Evolutionary conservation across 2,329 filamentous ascomycete species (phyloP).

Genomic region (Arthrobotrys sphaeroides): DNA sequence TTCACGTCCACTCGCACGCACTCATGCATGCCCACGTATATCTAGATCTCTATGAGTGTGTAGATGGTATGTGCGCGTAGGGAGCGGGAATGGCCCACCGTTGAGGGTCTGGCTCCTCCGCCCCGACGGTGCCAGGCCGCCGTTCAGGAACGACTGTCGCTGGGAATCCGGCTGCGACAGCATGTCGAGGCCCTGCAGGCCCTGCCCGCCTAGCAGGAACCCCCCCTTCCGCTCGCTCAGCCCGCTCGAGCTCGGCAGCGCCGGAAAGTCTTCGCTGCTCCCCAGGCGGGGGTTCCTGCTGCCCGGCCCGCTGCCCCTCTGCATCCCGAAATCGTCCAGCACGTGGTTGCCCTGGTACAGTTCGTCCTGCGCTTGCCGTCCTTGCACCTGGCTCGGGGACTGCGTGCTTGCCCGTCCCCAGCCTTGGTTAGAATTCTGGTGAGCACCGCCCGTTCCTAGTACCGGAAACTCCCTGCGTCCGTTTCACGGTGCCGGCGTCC

Average conservation of each 20-base stretch:
- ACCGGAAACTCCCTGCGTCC: conserved; percentile 52
- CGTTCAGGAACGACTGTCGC: conserved; percentile 36
- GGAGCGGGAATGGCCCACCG: conserved; percentile 17
- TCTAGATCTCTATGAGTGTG: too few species aligned
- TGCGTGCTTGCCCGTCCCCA: conserved; percentile 49
- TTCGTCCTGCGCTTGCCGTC: conserved; percentile 41
- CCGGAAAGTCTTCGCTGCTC: conserved; percentile 43
- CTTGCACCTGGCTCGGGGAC: conserved; percentile 46
- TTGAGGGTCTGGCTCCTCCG: conserved; percentile 31
- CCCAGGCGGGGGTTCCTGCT: conserved; percentile 44
- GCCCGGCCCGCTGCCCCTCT: conserved; percentile 32
- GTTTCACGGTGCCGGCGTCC: conserved; percentile 18
- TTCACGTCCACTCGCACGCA: too few species aligned
- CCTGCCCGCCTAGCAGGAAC: conserved; percentile 25
- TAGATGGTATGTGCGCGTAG: too few species aligned
- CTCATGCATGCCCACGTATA: too few species aligned
- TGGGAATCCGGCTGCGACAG: conserved; percentile 47
- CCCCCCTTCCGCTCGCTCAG: conserved; percentile 29
- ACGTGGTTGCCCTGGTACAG: conserved; percentile 41
- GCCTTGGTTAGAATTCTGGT: conserved; percentile 52
- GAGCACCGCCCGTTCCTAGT: conserved; percentile 52
- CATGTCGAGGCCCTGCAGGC: conserved; percentile 37
- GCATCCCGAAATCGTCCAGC: conserved; percentile 45
- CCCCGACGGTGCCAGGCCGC: conserved; percentile 17
- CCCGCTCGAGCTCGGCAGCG: conserved; percentile 33